Conservation (phyloP, 768 basidiomycete genomes). For the Artomyces pyxidatus region DNA sequence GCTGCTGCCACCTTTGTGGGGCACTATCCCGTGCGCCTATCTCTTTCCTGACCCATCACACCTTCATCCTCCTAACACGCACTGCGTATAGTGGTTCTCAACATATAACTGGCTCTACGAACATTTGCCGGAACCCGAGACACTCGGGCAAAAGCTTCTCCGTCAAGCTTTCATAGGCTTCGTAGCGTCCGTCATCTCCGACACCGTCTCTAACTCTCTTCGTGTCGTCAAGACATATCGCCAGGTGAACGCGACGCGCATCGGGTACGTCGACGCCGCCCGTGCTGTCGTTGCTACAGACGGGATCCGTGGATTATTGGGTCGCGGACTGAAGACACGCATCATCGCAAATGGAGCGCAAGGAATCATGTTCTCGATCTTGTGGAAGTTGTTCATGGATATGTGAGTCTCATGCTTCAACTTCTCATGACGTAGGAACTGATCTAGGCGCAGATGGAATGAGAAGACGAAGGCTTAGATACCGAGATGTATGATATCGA, state of each 20-base stretch:
- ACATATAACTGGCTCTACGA: slow-evolving; percentile 78
- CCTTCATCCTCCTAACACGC: no score
- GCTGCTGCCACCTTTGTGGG: slow-evolving; percentile 93
- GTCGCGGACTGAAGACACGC: slow-evolving; percentile 83
- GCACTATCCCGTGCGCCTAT: slow-evolving; percentile 64
- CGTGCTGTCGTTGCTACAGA: slow-evolving; percentile 67
- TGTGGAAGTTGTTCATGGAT: slow-evolving; percentile 90
- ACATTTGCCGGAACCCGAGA: slow-evolving; percentile 49
- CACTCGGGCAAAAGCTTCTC: slow-evolving; percentile 46
- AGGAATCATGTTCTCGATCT: slow-evolving; percentile 81
- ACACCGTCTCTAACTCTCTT: slow-evolving; percentile 81
- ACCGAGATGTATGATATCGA: background rate
- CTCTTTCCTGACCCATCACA: no score
- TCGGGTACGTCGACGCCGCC: slow-evolving; percentile 76
- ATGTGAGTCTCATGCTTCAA: slow-evolving; percentile 45
- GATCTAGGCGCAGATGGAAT: slow-evolving; percentile 2
- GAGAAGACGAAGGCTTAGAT: slow-evolving; percentile 6
- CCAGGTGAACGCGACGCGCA: slow-evolving; percentile 77
- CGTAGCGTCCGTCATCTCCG: slow-evolving; percentile 75
- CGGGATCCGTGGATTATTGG: slow-evolving; percentile 74
- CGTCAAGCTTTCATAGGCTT: slow-evolving; percentile 93
- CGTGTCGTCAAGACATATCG: slow-evolving; percentile 94
- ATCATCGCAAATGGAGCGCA: slow-evolving; percentile 89
- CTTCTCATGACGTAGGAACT: background rate
- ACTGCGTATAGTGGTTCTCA: slow-evolving; percentile 79